Evolutionary conservation across 495 filamentous ascomycete species (phyloP).

Genomic region (Neurospora cerealis): DNA sequence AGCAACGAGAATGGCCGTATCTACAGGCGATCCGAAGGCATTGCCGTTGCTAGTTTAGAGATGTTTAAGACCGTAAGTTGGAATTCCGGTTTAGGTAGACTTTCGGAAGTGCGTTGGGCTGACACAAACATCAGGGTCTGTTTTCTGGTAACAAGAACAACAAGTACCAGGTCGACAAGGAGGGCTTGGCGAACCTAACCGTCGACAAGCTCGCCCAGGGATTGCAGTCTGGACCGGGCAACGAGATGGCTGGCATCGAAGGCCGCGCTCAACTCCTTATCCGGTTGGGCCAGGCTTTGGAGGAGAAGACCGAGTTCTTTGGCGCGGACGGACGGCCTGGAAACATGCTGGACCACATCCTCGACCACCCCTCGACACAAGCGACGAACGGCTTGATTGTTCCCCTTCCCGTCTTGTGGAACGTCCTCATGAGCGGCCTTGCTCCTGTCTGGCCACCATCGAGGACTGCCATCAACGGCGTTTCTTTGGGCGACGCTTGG

Average conservation of each 20-base stretch:
- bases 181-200: conserved; percentile 65
- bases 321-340: conserved; percentile 78
- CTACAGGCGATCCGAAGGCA: conserved; percentile 80
- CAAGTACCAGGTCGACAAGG: conserved; percentile 82
- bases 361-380: conserved; percentile 81
- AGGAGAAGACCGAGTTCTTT: conserved; percentile 69
- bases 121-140: conserved; percentile 42
- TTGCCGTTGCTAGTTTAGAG: conserved; percentile 88
- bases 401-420: conserved; percentile 85
- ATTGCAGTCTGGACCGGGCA: conserved; percentile 71
- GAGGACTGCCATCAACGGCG: conserved; percentile 77
- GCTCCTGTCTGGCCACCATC: conserved; percentile 82
- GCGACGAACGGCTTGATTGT: conserved; percentile 81
- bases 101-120: not conserved
- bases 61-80: conserved; percentile 73
- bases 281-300: conserved; percentile 64
- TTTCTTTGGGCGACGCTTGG: conserved; percentile 92
- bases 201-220: conserved; percentile 65
- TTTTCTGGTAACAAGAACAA: conserved; percentile 78
- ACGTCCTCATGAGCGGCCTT: conserved; percentile 78
- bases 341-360: conserved; percentile 91
- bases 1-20: conserved; percentile 79
- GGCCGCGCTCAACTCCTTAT: conserved; percentile 75
- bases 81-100: not conserved
- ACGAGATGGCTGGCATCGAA: conserved; percentile 79